phyloP scores from a whole-genome alignment of 345 rosid genomes.

The Heritiera fomes region DNA sequence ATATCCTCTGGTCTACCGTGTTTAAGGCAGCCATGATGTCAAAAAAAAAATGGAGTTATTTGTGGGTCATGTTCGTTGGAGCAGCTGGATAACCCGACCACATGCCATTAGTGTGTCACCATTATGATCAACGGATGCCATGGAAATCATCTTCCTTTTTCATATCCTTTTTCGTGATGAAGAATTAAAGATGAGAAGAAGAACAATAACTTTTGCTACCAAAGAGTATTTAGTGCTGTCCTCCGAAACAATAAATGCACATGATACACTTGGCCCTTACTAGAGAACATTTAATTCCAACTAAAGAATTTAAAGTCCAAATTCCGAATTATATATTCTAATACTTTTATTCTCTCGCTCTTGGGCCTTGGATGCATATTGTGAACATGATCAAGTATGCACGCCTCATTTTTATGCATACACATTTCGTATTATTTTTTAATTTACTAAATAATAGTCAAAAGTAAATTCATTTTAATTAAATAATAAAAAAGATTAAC shows the following conservation, averaged over 20 bases:
- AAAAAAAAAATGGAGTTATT: background rate
- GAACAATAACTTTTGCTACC: background rate
- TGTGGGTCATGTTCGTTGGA: background rate
- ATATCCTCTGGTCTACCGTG: conserved; percentile 12
- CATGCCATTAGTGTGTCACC: conserved; percentile 15
- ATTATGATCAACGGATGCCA: background rate
- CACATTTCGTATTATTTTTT: too few relatives aligned
- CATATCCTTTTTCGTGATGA: background rate
- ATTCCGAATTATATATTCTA: background rate
- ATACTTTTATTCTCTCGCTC: too few relatives aligned
- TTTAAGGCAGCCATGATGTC: background rate
- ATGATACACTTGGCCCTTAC: too few relatives aligned
- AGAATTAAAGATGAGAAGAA: too few relatives aligned
- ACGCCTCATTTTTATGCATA: background rate
- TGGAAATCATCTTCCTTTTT: background rate
- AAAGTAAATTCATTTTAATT: too few relatives aligned
- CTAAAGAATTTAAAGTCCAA: too few relatives aligned
- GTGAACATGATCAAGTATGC: background rate
- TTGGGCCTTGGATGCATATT: background rate
- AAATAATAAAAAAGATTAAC: too few relatives aligned
- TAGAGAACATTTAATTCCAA: too few relatives aligned
- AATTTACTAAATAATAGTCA: too few relatives aligned
- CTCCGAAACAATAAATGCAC: background rate
- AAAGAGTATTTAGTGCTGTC: background rate
- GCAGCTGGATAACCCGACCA: background rate